Evolutionary conservation across 371 early-diverging fungal species (phyloP), one percentile per base, ranked within the genome.

Genomic region (Zychaea mexicana): DNA sequence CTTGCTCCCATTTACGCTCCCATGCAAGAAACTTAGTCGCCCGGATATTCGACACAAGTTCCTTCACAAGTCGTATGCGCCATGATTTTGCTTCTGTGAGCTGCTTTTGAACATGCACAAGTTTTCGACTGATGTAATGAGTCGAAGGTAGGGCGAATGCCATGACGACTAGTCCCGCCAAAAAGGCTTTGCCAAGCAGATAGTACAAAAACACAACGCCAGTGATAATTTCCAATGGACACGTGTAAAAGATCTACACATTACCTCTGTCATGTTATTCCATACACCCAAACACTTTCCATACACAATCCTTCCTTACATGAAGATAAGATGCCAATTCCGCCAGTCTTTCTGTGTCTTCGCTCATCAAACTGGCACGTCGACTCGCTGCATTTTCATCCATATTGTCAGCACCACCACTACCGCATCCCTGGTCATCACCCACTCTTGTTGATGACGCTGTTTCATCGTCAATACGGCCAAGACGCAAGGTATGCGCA

Each of bases 1-100:
- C 78, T 57, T 82, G 73, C 52, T 87, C 83, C 80, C 92, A 92
- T 65, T 86, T 81, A 49, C 84, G 70, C 68, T 92, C 90, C 84
- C 92, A 91, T 7, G 91, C 92, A 66, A 92, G 85, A 61, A 89
- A 81, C 69, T 92, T 92, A 54, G 91, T 85, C 5, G 89, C 82
- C 24, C 84, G 83, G 45, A 92, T 91, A 19, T 88, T 92, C 61
- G 88, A 82, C 63, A 90, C 72, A 31, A 91, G 70, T 46, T 90
- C 91, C 10, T 83, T 84, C 55, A 90, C 60, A 60, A 88, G 69
- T 10, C 85, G 82, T 17, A 87, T 72, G 15, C 88, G 78, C 71
- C 81, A 77, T 27, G 89, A 85, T 32, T 85, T 86, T 6, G 89
- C 84, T 56, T 83, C 77, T 60, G 80, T 76, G 13, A 88, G 65